Percentiles rank a stretch among this genome's conserved stretches.
phyloP scores from a whole-genome alignment of 2,329 filamentous ascomycete species.

The Periconia macrospinosa region DNA sequence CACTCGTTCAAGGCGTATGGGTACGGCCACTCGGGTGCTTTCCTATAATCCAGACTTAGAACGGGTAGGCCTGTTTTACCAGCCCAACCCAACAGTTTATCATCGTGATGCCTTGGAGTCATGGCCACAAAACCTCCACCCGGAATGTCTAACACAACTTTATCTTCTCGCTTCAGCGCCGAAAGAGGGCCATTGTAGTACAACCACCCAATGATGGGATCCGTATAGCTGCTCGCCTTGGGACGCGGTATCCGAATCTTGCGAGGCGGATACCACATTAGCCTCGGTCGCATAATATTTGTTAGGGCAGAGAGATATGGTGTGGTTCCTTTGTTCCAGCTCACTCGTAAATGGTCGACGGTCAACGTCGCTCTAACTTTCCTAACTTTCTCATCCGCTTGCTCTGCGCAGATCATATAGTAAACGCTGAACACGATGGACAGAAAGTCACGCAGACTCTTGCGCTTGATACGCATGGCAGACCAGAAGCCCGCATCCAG shows the following conservation, averaged over 20 bases:
- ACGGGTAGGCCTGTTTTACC: conserved; percentile 86
- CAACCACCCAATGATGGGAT: conserved; percentile 83
- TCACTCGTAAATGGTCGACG: conserved; percentile 85
- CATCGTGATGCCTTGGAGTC: conserved; percentile 91
- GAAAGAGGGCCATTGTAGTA: conserved; percentile 90
- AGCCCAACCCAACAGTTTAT: conserved; percentile 91
- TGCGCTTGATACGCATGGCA: conserved; percentile 84
- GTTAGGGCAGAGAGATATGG: conserved; percentile 79
- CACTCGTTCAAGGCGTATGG: conserved; percentile 86
- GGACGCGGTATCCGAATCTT: conserved; percentile 84
- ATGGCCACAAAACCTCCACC: conserved; percentile 97
- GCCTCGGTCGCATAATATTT: conserved; percentile 71
- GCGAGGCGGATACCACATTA: conserved; percentile 79
- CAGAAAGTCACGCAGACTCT: conserved; percentile 79
- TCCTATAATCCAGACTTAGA: conserved; percentile 86
- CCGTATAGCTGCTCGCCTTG: conserved; percentile 75
- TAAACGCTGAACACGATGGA: conserved; percentile 85
- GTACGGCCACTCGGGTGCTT: conserved; percentile 82
- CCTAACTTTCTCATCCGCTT: conserved; percentile 93
- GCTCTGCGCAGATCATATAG: conserved; percentile 89
- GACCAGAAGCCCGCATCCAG: conserved; percentile 98
- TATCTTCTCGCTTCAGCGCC: conserved; percentile 73
- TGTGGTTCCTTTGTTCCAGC: conserved; percentile 93
- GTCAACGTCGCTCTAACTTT: conserved; percentile 86
- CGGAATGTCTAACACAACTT: conserved; percentile 84